Percentiles rank a stretch among this genome's conserved stretches.
Conservation (phyloP, 208 protist genomes). For the Trypanosoma boissoni region DNA sequence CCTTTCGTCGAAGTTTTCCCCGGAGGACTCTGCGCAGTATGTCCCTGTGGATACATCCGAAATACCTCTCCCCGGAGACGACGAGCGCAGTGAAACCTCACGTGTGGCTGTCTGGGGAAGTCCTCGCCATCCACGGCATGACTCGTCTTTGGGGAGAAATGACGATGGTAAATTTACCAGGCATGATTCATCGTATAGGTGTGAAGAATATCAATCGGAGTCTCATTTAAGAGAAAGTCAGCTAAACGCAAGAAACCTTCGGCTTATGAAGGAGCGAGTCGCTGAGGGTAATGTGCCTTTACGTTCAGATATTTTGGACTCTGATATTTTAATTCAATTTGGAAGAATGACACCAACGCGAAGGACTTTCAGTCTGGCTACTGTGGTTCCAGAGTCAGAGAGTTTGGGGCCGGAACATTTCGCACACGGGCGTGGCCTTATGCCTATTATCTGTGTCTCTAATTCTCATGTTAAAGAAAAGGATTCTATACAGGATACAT, state of each 20-base stretch:
- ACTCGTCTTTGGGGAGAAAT: background rate
- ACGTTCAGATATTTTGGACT: conserved; percentile 11
- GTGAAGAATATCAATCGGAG: background rate
- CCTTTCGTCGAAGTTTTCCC: background rate
- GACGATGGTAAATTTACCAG: background rate
- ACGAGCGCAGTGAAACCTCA: background rate
- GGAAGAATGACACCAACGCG: background rate
- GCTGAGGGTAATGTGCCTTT: conserved; percentile 12
- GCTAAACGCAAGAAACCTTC: conserved; percentile 9
- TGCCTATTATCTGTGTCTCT: background rate
- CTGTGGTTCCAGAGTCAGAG: conserved; percentile 3
- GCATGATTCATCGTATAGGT: no score
- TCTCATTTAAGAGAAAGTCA: background rate
- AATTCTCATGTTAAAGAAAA: background rate
- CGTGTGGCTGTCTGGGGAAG: background rate
- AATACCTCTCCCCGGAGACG: background rate
- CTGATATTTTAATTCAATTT: background rate
- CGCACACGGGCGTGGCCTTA: no score
- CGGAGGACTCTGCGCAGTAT: no score
- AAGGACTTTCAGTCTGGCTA: conserved; percentile 3
- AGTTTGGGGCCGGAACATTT: background rate
- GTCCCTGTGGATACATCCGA: background rate
- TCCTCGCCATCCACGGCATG: background rate
- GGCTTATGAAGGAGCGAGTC: conserved; percentile 5
- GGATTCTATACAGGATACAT: background rate